Conservation (phyloP, 352 stramenopile genomes). For the Peronospora destructor region DNA sequence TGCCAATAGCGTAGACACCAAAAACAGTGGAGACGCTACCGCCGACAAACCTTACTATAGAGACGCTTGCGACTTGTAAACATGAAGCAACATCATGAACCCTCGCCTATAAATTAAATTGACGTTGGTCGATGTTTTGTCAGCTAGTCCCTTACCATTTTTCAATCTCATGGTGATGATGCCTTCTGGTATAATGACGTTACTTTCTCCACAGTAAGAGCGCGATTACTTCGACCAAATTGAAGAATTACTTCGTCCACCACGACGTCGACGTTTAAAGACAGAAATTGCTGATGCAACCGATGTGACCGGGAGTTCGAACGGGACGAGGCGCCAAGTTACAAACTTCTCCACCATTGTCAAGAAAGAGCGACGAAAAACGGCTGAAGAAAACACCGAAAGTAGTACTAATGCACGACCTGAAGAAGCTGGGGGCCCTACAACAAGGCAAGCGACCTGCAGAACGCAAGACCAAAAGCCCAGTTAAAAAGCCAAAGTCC, state of each 20-base stretch:
- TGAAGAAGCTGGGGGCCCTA: slow-evolving; percentile 22
- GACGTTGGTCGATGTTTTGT: slow-evolving; percentile 16
- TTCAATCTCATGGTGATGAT: slow-evolving; percentile 14
- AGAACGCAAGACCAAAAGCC: slow-evolving; percentile 16
- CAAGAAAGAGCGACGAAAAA: slow-evolving; percentile 19
- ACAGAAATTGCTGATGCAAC: neutral
- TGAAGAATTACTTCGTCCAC: slow-evolving; percentile 30
- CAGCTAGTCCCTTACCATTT: slow-evolving; percentile 12
- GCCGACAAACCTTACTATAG: slow-evolving; percentile 5
- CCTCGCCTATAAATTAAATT: neutral
- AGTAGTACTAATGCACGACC: slow-evolving; percentile 18
- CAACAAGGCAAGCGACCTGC: slow-evolving; percentile 19
- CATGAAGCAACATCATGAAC: slow-evolving; percentile 9
- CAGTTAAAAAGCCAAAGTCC: slow-evolving; percentile 26
- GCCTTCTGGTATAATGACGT: slow-evolving; percentile 6
- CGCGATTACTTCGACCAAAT: slow-evolving; percentile 39
- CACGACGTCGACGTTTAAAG: slow-evolving; percentile 13
- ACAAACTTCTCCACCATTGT: neutral
- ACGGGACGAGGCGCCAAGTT: slow-evolving; percentile 15
- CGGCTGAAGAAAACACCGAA: slow-evolving; percentile 1
- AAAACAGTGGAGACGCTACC: neutral
- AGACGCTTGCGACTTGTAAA: slow-evolving; percentile 4
- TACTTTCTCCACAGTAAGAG: slow-evolving; percentile 41
- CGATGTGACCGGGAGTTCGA: slow-evolving; percentile 8
- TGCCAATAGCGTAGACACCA: neutral